A percentile compares a stretch with the other conserved stretches of the same genome.
Conservation (phyloP, 208 protist species). For the Acanthamoeba lenticulata region DNA sequence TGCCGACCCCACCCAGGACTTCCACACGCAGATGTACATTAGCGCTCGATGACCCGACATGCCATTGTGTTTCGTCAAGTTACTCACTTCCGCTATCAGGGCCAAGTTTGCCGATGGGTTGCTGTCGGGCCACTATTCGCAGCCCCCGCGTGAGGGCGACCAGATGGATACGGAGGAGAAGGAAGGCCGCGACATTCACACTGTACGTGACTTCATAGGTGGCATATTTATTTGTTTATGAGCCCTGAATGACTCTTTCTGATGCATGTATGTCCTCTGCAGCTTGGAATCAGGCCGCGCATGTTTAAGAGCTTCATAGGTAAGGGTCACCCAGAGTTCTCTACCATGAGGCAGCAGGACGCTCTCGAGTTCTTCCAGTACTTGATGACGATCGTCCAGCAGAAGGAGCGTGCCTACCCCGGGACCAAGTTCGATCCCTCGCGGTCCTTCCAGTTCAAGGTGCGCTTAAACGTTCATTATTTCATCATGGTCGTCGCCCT, state of each 20-base stretch:
- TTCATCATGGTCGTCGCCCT: neutral
- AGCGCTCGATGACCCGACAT: neutral
- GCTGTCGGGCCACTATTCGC: slow-evolving; percentile 92
- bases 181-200: slow-evolving; percentile 26
- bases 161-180: slow-evolving; percentile 66
- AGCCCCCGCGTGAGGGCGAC: slow-evolving; percentile 40
- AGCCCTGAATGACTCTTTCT: neutral
- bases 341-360: slow-evolving; percentile 95
- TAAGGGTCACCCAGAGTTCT: slow-evolving; percentile 95
- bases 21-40: slow-evolving; percentile 62
- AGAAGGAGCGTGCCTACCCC: slow-evolving; percentile 81
- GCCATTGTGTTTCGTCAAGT: slow-evolving; percentile 49
- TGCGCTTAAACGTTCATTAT: neutral
- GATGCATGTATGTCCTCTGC: neutral
- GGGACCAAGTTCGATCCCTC: neutral
- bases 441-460: slow-evolving; percentile 57
- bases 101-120: slow-evolving; percentile 94
- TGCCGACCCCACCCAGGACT: slow-evolving; percentile 50
- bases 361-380: slow-evolving; percentile 95
- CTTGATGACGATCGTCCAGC: slow-evolving; percentile 90
- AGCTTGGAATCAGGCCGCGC: slow-evolving; percentile 91
- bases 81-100: slow-evolving; percentile 71
- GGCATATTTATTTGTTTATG: too few relatives aligned
- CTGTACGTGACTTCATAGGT: neutral
- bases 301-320: slow-evolving; percentile 96